Conservation (phyloP, 805 yeast species). For the Barnettozyma pratensis region DNA sequence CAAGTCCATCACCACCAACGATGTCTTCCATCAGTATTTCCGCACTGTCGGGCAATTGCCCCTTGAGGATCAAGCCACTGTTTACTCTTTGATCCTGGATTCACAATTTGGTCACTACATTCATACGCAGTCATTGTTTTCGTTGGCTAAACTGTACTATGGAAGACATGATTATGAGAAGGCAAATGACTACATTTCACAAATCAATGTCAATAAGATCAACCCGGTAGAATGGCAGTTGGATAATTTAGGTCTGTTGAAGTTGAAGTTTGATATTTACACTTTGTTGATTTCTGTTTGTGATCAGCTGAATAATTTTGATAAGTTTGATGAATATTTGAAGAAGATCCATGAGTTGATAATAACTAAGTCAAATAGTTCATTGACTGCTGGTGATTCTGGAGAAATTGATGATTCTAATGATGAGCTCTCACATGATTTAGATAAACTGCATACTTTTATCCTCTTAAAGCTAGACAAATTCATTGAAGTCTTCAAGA, state of each 20-base stretch:
- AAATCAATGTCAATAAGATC: conserved; percentile 7
- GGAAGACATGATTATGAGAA: not conserved
- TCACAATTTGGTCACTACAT: conserved; percentile 5
- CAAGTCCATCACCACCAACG: conserved; percentile 6
- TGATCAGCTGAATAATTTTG: not conserved
- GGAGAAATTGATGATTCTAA: not conserved
- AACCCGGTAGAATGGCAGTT: conserved; percentile 10
- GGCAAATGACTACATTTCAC: conserved; percentile 2
- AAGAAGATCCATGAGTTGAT: conserved; percentile 6
- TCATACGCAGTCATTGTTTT: conserved; percentile 1
- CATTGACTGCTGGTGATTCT: too few relatives aligned
- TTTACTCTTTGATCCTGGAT: conserved; percentile 1
- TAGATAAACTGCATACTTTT: conserved; percentile 4
- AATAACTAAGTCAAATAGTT: too few relatives aligned
- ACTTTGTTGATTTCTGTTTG: not conserved
- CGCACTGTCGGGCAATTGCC: not conserved
- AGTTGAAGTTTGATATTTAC: conserved; percentile 4
- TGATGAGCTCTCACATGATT: not conserved
- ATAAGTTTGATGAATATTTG: conserved; percentile 6
- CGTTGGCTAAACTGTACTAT: not conserved
- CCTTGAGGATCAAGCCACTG: not conserved
- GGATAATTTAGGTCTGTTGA: not conserved
- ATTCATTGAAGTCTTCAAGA: conserved; percentile 7
- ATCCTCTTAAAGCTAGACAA: conserved; percentile 4
- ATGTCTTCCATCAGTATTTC: conserved; percentile 4